Evolutionary conservation across 441 rosid genomes (phyloP).

Genomic region (Adansonia gregorii): DNA sequence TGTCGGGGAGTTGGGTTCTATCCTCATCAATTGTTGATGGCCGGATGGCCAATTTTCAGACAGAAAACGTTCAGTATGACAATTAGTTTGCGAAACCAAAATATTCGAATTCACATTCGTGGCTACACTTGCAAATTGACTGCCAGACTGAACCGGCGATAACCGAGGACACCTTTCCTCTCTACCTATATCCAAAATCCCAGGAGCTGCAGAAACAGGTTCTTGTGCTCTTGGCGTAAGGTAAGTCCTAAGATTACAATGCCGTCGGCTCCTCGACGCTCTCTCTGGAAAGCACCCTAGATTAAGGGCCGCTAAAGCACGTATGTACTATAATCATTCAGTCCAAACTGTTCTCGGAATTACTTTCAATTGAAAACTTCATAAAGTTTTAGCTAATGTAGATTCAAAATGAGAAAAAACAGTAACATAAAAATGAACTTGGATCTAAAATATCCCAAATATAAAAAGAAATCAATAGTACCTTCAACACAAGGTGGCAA

Average conservation of each 20-base stretch:
- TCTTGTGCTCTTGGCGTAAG: conserved; percentile 67
- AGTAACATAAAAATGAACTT: background rate
- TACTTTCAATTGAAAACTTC: conserved; percentile 8
- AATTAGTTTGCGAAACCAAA: conserved; percentile 36
- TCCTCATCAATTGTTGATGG: conserved; percentile 36
- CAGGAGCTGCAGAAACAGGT: conserved; percentile 45
- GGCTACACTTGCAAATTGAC: conserved; percentile 42
- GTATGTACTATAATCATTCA: background rate
- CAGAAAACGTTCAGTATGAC: conserved; percentile 40
- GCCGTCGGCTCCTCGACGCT: conserved; percentile 95
- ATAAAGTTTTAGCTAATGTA: conserved; percentile 16
- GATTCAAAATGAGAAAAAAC: conserved; percentile 23
- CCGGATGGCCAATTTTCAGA: conserved; percentile 39
- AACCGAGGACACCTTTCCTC: conserved; percentile 36
- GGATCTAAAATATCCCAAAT: no score
- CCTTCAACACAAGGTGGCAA: conserved; percentile 99
- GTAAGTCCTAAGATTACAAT: conserved; percentile 76
- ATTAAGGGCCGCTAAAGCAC: conserved; percentile 82
- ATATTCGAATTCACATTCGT: conserved; percentile 29
- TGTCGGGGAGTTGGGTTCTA: conserved; percentile 37
- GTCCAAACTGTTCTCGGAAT: conserved; percentile 9
- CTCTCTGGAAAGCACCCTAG: conserved; percentile 85
- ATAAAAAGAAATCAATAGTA: conserved; percentile 30
- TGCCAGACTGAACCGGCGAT: conserved; percentile 34
- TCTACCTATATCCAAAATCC: conserved; percentile 35